phyloP scores from a whole-genome alignment of 2,329 filamentous ascomycete genomes.

The Incumbomyces delicatus region DNA sequence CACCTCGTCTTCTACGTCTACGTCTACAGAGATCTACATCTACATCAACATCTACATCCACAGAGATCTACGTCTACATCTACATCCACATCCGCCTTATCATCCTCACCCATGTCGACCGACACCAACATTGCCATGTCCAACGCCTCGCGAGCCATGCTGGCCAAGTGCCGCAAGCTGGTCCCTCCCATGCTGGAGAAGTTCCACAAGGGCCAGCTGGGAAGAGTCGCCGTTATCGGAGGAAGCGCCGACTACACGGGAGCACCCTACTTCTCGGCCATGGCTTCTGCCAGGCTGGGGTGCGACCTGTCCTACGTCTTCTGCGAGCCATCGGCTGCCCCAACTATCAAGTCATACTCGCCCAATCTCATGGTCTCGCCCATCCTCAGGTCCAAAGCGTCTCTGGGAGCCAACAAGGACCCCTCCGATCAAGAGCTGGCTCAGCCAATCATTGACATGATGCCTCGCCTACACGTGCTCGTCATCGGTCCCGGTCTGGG shows the following conservation, averaged over 20 bases:
- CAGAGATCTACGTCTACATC: too few species aligned
- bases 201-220: slow-evolving; percentile 95
- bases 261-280: slow-evolving; percentile 94
- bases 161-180: slow-evolving; percentile 76
- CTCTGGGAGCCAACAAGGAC: slow-evolving; percentile 42
- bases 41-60: too few species aligned
- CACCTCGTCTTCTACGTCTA: background rate
- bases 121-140: slow-evolving; percentile 42
- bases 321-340: slow-evolving; percentile 77
- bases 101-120: slow-evolving; percentile 7
- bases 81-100: background rate
- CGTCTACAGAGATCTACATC: background rate
- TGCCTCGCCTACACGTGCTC: slow-evolving; percentile 79
- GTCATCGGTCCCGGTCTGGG: slow-evolving; percentile 90
- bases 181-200: slow-evolving; percentile 89
- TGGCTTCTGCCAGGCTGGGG: slow-evolving; percentile 85
- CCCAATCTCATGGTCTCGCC: slow-evolving; percentile 98
- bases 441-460: slow-evolving; percentile 62
- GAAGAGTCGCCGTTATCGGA: slow-evolving; percentile 84
- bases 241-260: slow-evolving; percentile 95
- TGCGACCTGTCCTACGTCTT: slow-evolving; percentile 50
- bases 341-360: slow-evolving; percentile 93
- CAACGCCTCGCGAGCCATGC: slow-evolving; percentile 60
- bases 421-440: slow-evolving; percentile 53
- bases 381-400: slow-evolving; percentile 67